A percentile compares a stretch with the other conserved stretches of the same genome.
Evolutionary conservation across 1,284 basidiomycete species (phyloP).

Genomic region (Megacollybia platyphylla): DNA sequence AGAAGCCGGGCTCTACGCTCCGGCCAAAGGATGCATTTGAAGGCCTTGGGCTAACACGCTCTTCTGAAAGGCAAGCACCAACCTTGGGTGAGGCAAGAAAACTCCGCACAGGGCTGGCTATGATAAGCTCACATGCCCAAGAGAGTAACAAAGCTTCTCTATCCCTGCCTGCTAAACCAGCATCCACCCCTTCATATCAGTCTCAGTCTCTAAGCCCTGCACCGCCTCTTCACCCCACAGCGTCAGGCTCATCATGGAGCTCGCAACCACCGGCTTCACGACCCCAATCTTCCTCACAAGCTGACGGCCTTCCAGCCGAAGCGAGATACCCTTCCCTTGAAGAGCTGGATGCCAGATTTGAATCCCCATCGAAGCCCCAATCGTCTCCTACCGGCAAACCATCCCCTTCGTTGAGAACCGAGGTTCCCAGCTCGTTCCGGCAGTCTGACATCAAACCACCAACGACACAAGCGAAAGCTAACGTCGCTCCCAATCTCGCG

Average conservation of each 20-base stretch:
- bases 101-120: slow-evolving; percentile 51
- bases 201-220: slow-evolving; percentile 15
- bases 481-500: background rate
- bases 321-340: slow-evolving; percentile 68
- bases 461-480: too few relatives aligned
- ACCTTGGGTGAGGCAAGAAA: slow-evolving; percentile 68
- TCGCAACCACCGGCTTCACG: slow-evolving; percentile 15
- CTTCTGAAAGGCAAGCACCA: slow-evolving; percentile 33
- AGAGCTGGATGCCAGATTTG: slow-evolving; percentile 58
- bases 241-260: slow-evolving; percentile 12
- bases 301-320: slow-evolving; percentile 39
- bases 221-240: slow-evolving; percentile 11
- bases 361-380: slow-evolving; percentile 7
- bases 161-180: slow-evolving; percentile 34
- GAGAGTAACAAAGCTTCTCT: slow-evolving; percentile 12
- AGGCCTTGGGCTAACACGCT: slow-evolving; percentile 43
- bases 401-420: too few relatives aligned
- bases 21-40: slow-evolving; percentile 64
- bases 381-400: too few relatives aligned
- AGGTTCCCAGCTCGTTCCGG: too few relatives aligned
- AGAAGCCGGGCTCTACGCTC: slow-evolving; percentile 8
- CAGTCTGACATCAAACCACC: too few relatives aligned
- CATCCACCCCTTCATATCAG: slow-evolving; percentile 25
- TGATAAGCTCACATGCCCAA: slow-evolving; percentile 18
- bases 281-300: slow-evolving; percentile 14